Evolutionary conservation across 2,329 filamentous ascomycete species (phyloP), one percentile per base, ranked within the genome.

Genomic region (Trichoderma koningii): DNA sequence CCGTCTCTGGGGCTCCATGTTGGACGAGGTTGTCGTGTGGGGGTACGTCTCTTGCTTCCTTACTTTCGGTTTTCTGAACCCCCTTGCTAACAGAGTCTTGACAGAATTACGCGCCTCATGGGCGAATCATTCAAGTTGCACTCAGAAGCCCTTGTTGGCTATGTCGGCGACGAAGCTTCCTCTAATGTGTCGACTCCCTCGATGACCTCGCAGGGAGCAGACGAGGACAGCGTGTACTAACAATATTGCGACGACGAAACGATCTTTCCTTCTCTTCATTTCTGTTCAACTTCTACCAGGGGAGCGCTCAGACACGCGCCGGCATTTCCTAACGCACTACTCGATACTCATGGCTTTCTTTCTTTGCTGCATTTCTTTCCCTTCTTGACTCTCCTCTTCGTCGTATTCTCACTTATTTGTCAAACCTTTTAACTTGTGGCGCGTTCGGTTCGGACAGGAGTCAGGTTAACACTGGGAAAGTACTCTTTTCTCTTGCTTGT

Each of bases 1-100:
- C 68, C 88, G 92, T 72, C 87, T 98, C 52, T 99, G 95, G 95
- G 95, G 94, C 72, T 94, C 92, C 69, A 97, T 98, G 90, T 88
- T 98, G 69, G 95, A 98, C 75, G 95, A 97, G 80, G 95, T 98
- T 68, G 94, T 98, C 71, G 95, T 99, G 67, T 98, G 95, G 95
- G 95, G 95, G 93, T 97, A 89, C 87, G 93, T 90, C 55, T 50
- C 50, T 28, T 34, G 59, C 60, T 9, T 15, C 45, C 15, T n/a
- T 17, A 34, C 14, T 21, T 9, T 19, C 12, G 10, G 10, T 6
- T 44, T 44, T 51, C 52, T 34, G 21, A 19, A 4, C 23, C 12
- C 23, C 21, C 51, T 56, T 68, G 65, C 68, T 74, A 69, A 73
- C 68, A 21, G 23, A 38, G 10, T n/a, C 3, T 28, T 34, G 19